phyloP scores from a whole-genome alignment of 352 stramenopile genomes.

The Pythium folliculosum region DNA sequence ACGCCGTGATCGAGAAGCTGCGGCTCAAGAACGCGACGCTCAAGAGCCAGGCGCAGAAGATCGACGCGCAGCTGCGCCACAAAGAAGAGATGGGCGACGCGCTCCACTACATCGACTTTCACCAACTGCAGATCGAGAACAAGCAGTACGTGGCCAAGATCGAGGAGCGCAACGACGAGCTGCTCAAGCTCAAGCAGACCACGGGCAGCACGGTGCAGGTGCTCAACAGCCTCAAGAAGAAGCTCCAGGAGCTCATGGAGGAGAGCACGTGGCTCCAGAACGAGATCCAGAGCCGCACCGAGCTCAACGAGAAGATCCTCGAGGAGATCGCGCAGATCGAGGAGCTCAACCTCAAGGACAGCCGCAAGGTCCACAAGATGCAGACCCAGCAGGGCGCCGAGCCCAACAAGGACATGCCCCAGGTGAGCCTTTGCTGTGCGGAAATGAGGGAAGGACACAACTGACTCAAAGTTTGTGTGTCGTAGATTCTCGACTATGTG shows the following conservation, averaged over 20 bases:
- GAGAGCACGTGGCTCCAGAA: constrained; percentile 79
- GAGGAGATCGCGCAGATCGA: constrained; percentile 72
- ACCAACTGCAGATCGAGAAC: constrained; percentile 96
- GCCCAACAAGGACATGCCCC: constrained; percentile 82
- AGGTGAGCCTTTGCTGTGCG: constrained; percentile 33
- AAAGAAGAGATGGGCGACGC: constrained; percentile 96
- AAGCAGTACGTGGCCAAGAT: constrained; percentile 96
- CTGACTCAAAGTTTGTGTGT: too few relatives aligned
- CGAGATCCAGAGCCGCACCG: constrained; percentile 79
- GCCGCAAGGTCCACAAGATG: constrained; percentile 52
- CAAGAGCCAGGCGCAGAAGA: constrained; percentile 92
- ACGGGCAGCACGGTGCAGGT: constrained; percentile 89
- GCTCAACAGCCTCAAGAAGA: constrained; percentile 92
- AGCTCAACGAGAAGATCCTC: constrained; percentile 88
- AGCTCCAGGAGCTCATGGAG: constrained; percentile 81
- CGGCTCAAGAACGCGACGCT: constrained; percentile 93
- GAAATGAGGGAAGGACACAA: not conserved
- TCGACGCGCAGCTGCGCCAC: constrained; percentile 88
- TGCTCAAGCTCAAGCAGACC: constrained; percentile 91
- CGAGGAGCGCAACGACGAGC: constrained; percentile 93
- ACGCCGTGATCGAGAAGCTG: constrained; percentile 93
- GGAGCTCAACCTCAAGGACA: constrained; percentile 74
- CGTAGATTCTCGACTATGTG: constrained; percentile 89
- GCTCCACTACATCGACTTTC: constrained; percentile 96
- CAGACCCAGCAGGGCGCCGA: constrained; percentile 70